Evolutionary conservation across 106 monocot species (phyloP), one percentile per base, ranked within the genome.

Genomic region (Triglochin maritima): DNA sequence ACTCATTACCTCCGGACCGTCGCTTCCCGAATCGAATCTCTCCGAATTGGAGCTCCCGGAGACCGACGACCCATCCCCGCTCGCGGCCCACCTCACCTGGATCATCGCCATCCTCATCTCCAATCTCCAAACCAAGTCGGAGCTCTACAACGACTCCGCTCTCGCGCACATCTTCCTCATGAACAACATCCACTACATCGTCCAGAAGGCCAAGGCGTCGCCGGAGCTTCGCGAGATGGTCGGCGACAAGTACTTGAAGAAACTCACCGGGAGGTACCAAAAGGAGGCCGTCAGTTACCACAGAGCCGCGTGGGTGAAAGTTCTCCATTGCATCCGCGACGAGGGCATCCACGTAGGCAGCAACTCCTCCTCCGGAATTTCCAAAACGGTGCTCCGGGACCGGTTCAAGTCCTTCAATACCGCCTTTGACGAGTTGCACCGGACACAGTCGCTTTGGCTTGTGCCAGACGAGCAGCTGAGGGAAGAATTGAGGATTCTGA

Each of bases 151-250:
- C 76, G 89, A 93, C 64, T 17, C 54, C 14, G 69, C 93, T 13
- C 64, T 93, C 14, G 75, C 80, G 5, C 75, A 84, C 69, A 60
- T 93, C 9, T 93, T 89, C 69, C 10, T 89, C 48, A 86, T 89
- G 86, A 93, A 93, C 81, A 93, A 93, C 64, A 68, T 82, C 3
- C 89, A 93, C 64, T 93, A 93, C 62, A 93, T 93, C 49, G 82
- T 82, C 10, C 56, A 89, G 11, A 93, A 93, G 73, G 74, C 80
- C 7, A 89, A 82, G 75, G 80, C 55, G 3, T 86, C 86, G 17
- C 76, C 71, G 2, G 89, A 89, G 75, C 75, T 93, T 7, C 55
- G 73, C 49, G 80, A 69, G 55, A 49, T 89, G 49, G 78, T 93
- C 46, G 86, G 89, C 2, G 84, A 86, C 67, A 78, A 72, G 7